Percentiles rank a stretch among this genome's conserved stretches.
phyloP scores from a whole-genome alignment of 345 rosid species.

The Nephelium lappaceum region DNA sequence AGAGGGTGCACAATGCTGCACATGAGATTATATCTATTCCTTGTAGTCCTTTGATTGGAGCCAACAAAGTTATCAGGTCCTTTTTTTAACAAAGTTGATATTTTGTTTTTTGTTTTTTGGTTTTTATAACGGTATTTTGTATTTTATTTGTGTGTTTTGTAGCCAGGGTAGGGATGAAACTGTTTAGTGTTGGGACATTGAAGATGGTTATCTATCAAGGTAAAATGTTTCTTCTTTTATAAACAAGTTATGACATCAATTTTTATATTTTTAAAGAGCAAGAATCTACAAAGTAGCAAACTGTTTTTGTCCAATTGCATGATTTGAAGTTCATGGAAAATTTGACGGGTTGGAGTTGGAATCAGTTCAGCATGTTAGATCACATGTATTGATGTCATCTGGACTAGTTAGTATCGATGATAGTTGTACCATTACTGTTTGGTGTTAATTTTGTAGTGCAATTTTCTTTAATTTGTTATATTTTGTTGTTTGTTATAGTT shows the following conservation, averaged over 20 bases:
- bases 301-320: background rate
- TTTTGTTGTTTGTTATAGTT: background rate
- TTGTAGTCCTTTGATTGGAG: slow-evolving; percentile 58
- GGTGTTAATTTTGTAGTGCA: background rate
- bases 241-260: background rate
- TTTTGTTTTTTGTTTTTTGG: background rate
- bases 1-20: slow-evolving; percentile 83
- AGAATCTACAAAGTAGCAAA: background rate
- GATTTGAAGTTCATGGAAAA: background rate
- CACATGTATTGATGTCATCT: background rate
- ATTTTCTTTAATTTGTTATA: too few species aligned
- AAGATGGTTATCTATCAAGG: slow-evolving; percentile 85
- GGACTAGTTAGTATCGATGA: background rate
- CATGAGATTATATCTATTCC: slow-evolving; percentile 80
- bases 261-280: background rate
- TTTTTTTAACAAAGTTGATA: background rate
- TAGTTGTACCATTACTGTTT: background rate
- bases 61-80: slow-evolving; percentile 76
- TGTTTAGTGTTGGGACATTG: slow-evolving; percentile 87
- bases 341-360: background rate
- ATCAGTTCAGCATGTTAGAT: background rate
- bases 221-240: slow-evolving; percentile 18
- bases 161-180: slow-evolving; percentile 98
- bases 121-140: background rate
- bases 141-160: background rate